Conservation (phyloP, 2,329 filamentous ascomycete genomes). For the Dactylellina drechsleri region DNA sequence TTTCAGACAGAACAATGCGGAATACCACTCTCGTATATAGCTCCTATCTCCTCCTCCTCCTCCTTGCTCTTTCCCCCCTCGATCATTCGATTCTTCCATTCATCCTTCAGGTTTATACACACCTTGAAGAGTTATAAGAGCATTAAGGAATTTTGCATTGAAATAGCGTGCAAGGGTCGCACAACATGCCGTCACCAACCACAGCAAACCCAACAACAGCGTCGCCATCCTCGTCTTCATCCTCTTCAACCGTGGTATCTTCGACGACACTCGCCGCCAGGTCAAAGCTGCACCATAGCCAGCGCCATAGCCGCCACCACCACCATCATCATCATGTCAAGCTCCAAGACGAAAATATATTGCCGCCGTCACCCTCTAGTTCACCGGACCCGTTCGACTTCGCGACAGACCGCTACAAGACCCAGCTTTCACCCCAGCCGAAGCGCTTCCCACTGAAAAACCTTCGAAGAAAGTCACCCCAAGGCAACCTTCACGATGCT, state of each 20-base stretch:
- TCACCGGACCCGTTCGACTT: constrained; percentile 41
- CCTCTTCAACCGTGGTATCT: not conserved
- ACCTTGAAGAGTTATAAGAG: too few species aligned
- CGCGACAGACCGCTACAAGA: constrained; percentile 17
- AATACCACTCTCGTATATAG: constrained; percentile 20
- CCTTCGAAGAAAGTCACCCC: constrained; percentile 39
- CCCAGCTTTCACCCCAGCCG: constrained; percentile 18
- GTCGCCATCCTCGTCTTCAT: too few species aligned
- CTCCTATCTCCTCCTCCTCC: constrained; percentile 11
- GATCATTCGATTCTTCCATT: constrained; percentile 1
- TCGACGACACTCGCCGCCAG: constrained; percentile 18
- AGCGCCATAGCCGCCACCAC: too few species aligned
- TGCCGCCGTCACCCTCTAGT: constrained; percentile 39
- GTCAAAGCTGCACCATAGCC: constrained; percentile 16
- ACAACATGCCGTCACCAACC: constrained; percentile 39
- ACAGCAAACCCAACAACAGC: constrained; percentile 22
- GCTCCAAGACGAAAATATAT: constrained; percentile 16
- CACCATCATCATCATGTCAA: constrained; percentile 14
- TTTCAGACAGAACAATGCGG: not conserved
- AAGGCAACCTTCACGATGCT: constrained; percentile 42
- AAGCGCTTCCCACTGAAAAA: constrained; percentile 45
- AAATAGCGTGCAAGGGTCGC: not conserved
- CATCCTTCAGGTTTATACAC: not conserved
- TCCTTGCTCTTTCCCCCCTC: not conserved
- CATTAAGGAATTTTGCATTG: too few species aligned